Conservation (phyloP, 2,329 filamentous ascomycete genomes). For the Chaetomium strumarium region DNA sequence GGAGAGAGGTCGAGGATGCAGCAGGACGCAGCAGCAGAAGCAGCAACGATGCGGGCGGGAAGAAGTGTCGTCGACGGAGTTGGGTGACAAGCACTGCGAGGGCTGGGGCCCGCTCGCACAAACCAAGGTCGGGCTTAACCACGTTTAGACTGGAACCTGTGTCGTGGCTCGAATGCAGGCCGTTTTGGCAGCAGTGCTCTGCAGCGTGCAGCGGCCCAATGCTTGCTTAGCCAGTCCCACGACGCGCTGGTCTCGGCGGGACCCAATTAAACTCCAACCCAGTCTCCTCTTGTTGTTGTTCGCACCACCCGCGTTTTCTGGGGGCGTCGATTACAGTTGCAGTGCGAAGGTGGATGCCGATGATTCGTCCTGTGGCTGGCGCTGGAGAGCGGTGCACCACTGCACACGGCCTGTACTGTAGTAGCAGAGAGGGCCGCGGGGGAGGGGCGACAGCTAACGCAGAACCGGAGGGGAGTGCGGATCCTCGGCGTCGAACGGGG, state of each 20-base stretch:
- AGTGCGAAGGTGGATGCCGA: slow-evolving; percentile 14
- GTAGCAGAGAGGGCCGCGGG: slow-evolving; percentile 1
- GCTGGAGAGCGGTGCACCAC: not conserved
- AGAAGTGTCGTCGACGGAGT: slow-evolving; percentile 19
- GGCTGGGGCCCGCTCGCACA: slow-evolving; percentile 22
- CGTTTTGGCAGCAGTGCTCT: slow-evolving; percentile 27
- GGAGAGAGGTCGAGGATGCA: slow-evolving; percentile 18
- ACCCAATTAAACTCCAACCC: slow-evolving; percentile 22
- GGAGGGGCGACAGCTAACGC: slow-evolving; percentile 1
- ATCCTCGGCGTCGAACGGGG: not conserved
- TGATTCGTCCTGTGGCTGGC: slow-evolving; percentile 18
- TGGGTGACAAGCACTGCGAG: slow-evolving; percentile 19
- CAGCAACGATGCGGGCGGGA: slow-evolving; percentile 6
- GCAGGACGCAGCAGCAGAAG: slow-evolving; percentile 13
- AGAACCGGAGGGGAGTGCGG: not conserved
- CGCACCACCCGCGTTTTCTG: slow-evolving; percentile 14
- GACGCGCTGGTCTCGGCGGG: slow-evolving; percentile 21
- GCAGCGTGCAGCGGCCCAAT: slow-evolving; percentile 32
- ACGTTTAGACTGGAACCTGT: slow-evolving; percentile 32
- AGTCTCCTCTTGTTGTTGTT: slow-evolving; percentile 17
- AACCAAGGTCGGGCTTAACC: slow-evolving; percentile 28
- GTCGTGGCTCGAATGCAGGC: slow-evolving; percentile 39
- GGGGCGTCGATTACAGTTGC: slow-evolving; percentile 6
- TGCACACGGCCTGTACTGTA: too few species aligned
- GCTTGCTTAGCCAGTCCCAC: slow-evolving; percentile 23